Base-by-base conservation (phyloP, 2,329 filamentous ascomycete species). In the Keithomyces neogunnii region DNA sequence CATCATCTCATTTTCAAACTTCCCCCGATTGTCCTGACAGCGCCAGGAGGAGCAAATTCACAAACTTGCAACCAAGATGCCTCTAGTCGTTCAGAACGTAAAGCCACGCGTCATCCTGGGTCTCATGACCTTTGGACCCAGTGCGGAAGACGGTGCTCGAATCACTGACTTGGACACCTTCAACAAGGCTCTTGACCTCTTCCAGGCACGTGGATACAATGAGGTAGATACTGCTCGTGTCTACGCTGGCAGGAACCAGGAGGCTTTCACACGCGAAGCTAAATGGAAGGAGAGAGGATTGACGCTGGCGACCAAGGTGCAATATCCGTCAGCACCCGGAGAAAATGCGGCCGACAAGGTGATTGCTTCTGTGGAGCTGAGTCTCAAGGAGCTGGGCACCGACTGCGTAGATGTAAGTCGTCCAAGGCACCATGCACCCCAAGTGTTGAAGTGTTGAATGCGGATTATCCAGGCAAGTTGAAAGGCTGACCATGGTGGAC, bases 191-290 rank as follows among this genome's bases (percentile, higher is more conserved):
- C 80, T 95, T 38, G 85, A 92, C 64, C 75, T 84, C 56, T 82
- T 95, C 63, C 86, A 92, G 66, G 72, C 75, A n/a, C 78, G 84
- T 52, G 89, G 89, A 38, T 92, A 95, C 71, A 84, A 84, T 63
- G 90, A 96, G 63, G 70, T 95, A 38, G 90, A 96, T 65, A 96
- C 90, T 1, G 89, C 90, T 0, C 80, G 88, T 30, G 64, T 81
- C 52, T 96, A 95, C 61, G 72, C 87, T 13, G 82, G 71, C 45
- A 82, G 85, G 47, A 71, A 81, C 58, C 89, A 95, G 64, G 90
- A 96, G 68, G 85, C 79, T 10, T 95, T 85, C 67, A 91, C 89
- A 4, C 75, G 79, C 13, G 76, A 88, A 57, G 83, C 86, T 3
- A 78, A 77, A 48, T 95, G 88, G 88, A 85, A 89, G 64, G 82